phyloP scores from a whole-genome alignment of 768 basidiomycete species.

The Lepiota venenata region DNA sequence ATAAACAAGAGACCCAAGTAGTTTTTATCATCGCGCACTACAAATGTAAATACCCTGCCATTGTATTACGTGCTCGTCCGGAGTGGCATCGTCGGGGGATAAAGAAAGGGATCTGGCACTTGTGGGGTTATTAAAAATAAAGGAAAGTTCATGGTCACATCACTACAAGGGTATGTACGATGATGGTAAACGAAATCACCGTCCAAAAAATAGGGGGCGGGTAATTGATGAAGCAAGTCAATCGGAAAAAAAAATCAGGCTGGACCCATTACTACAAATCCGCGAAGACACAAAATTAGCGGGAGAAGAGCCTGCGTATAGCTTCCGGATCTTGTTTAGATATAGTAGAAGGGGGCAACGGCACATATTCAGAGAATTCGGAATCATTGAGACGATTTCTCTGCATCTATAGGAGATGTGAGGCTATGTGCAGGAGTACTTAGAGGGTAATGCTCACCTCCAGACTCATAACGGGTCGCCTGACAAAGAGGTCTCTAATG shows the following conservation, averaged over 20 bases:
- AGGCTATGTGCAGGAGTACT: background rate
- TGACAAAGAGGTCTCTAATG: slow-evolving; percentile 54
- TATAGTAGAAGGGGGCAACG: slow-evolving; percentile 18
- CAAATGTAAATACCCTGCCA: background rate
- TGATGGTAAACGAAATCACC: background rate
- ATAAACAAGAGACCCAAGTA: slow-evolving; percentile 1
- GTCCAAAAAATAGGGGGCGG: background rate
- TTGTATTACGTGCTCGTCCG: background rate
- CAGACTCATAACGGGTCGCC: slow-evolving; percentile 60
- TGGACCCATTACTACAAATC: background rate
- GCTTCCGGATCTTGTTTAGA: slow-evolving; percentile 35
- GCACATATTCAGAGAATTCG: slow-evolving; percentile 38
- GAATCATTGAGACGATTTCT: slow-evolving; percentile 56
- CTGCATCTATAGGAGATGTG: slow-evolving; percentile 49
- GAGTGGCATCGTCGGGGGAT: background rate
- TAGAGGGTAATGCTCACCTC: slow-evolving; percentile 44
- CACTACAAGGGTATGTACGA: background rate
- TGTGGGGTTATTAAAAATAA: no score
- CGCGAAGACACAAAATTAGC: slow-evolving; percentile 23
- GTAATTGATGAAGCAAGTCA: background rate
- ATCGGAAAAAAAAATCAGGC: background rate
- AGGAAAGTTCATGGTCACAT: no score
- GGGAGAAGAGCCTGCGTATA: slow-evolving; percentile 50
- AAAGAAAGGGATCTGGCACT: no score
- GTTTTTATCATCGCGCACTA: background rate